Evolutionary conservation across 164 flowering plant genomes (phyloP).

Genomic region (Cinnamomum chago): DNA sequence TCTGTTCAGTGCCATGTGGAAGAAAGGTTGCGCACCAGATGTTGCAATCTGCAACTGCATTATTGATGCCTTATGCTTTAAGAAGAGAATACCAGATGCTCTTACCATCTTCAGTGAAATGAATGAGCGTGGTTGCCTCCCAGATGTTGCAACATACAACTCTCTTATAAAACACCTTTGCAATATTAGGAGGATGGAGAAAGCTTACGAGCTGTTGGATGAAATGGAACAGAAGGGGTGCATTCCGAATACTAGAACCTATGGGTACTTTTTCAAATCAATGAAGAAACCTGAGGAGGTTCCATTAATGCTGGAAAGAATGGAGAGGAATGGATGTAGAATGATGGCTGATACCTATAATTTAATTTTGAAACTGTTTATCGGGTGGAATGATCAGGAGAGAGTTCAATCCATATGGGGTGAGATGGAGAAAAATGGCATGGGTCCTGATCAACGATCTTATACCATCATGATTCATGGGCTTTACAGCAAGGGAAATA

Average conservation of each 20-base stretch:
- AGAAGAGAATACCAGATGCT: constrained; percentile 85
- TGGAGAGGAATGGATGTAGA: no score
- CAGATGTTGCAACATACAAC: constrained; percentile 73
- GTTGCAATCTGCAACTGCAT: constrained; percentile 76
- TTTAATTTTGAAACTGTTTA: no score
- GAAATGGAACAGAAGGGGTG: no score
- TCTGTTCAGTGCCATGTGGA: constrained; percentile 75
- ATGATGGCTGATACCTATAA: no score
- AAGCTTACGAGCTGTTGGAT: no score
- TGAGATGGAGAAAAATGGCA: constrained; percentile 74
- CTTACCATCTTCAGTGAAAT: constrained; percentile 58
- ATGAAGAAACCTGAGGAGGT: no score
- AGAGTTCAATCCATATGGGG: constrained; percentile 45
- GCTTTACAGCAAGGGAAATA: constrained; percentile 38
- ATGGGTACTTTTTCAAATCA: constrained; percentile 7
- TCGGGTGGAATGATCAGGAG: no score
- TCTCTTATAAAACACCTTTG: constrained; percentile 80
- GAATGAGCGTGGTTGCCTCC: constrained; percentile 56
- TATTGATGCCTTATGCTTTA: constrained; percentile 85
- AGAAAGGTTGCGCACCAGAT: constrained; percentile 60
- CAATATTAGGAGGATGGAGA: constrained; percentile 46
- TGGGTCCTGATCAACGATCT: constrained; percentile 74
- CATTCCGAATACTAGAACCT: no score
- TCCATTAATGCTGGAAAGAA: no score
- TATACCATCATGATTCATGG: constrained; percentile 86